Base-by-base conservation (phyloP, 345 rosid species). In the Ceriops decandra region DNA sequence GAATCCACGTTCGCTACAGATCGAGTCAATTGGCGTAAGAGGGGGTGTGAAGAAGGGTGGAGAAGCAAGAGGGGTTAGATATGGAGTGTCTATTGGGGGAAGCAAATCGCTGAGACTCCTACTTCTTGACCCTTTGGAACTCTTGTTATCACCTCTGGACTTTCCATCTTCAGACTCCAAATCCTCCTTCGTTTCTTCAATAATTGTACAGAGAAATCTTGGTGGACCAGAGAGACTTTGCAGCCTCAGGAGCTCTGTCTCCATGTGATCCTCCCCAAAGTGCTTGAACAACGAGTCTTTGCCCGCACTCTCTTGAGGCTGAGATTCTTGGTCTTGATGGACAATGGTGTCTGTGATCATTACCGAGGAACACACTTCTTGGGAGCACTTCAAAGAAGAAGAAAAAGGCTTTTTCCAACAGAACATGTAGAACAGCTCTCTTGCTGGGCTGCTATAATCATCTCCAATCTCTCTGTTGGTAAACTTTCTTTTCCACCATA, bases 11-110 rank as follows among this genome's bases (percentile, higher is more conserved):
- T 76, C 85, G 61, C 32, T 73, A 68, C 62, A 77, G 63, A 66
- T 69, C 32, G 72, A 74, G 63, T 71, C 82, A 71, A 75, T 54
- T 15, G 98, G 97, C 69, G 99, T 91, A 8, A 82, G 81, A n/a
- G 97, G 97, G 68, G 96, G 97, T 7, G 96, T 95, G 73, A 90
- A 88, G 51, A 91, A 69, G 21, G 97, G 79, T 32, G 99, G 99
- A 64, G 99, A 95, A 75, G 97, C 82, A 60, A 88, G 76, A 46
- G 99, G 99, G 42, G 99, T 95, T 22, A 90, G 73, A 79, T 79
- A 95, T 8, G 99, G 99, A 67, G 97, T 87, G 72, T 95, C 98
- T 58, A 88, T 76, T 38, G 84, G 74, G 9, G 83, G 70, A 57
- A 95, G 74, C 77, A 91, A 75, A 80, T 91, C 96, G 73, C 91